Conservation (phyloP, 495 filamentous ascomycete genomes). For the Hyaloscypha hepaticicola region DNA sequence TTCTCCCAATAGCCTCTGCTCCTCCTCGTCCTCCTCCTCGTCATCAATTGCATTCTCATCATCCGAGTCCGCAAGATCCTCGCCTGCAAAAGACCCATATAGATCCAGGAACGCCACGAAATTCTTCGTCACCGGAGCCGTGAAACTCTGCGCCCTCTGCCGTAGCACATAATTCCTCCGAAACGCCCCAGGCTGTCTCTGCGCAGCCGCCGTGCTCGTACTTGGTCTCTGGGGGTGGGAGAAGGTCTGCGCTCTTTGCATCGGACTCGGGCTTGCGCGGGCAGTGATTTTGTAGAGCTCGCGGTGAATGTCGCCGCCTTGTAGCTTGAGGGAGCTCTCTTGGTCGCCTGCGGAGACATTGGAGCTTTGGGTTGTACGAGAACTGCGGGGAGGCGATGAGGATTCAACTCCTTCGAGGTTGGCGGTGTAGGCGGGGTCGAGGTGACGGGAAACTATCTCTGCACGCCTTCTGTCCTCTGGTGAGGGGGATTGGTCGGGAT, state of each 20-base stretch:
- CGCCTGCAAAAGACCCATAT: conserved; percentile 70
- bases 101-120: conserved; percentile 69
- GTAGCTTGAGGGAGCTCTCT: conserved; percentile 70
- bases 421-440: conserved; percentile 44
- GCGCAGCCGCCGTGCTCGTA: conserved; percentile 46
- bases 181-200: conserved; percentile 86
- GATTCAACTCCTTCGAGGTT: conserved; percentile 31
- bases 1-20: conserved; percentile 34
- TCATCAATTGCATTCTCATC: conserved; percentile 51
- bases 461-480: conserved; percentile 30
- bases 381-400: conserved; percentile 12
- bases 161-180: conserved; percentile 75
- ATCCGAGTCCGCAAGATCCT: conserved; percentile 65
- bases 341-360: conserved; percentile 36
- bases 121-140: conserved; percentile 55
- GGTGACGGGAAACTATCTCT: conserved; percentile 40
- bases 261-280: conserved; percentile 55
- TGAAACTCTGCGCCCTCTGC: conserved; percentile 43
- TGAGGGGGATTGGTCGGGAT: not conserved
- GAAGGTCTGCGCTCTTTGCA: conserved; percentile 78
- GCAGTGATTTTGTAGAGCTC: conserved; percentile 93
- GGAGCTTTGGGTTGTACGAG: conserved; percentile 18
- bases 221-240: conserved; percentile 48
- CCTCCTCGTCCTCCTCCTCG: conserved; percentile 46
- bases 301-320: conserved; percentile 90